Conservation (phyloP, 176 grass and related monocot genomes). For the Thinopyrum elongatum region DNA sequence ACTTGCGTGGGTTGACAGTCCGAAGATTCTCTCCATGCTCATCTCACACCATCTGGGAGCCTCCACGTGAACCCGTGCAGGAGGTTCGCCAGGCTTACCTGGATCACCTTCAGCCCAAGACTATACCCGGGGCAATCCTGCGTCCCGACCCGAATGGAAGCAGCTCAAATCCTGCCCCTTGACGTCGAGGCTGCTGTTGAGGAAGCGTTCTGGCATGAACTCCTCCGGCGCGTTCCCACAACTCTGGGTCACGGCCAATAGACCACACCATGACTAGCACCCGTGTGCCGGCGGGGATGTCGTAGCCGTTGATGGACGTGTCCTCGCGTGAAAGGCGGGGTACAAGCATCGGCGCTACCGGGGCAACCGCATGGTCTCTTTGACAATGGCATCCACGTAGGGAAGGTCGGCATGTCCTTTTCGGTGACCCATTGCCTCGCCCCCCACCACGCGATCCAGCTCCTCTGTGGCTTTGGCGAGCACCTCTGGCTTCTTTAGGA, state of each 20-base stretch:
- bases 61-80: constrained; percentile 52
- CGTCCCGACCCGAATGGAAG: constrained; percentile 46
- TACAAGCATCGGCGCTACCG: constrained; percentile 35
- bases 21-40: constrained; percentile 55
- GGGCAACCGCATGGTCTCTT: constrained; percentile 58
- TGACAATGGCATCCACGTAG: constrained; percentile 45
- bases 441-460: too few relatives aligned
- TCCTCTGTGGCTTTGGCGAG: too few relatives aligned
- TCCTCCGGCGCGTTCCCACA: constrained; percentile 36
- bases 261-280: constrained; percentile 52
- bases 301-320: constrained; percentile 29
- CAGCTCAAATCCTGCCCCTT: constrained; percentile 52
- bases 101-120: constrained; percentile 54
- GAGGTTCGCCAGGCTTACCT: constrained; percentile 44
- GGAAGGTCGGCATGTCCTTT: constrained; percentile 43
- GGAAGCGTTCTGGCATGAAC: constrained; percentile 19
- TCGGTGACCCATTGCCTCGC: too few relatives aligned
- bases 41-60: constrained; percentile 42
- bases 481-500: too few relatives aligned
- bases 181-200: constrained; percentile 32
- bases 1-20: too few relatives aligned
- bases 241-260: constrained; percentile 51
- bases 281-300: constrained; percentile 41
- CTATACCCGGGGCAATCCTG: constrained; percentile 55
- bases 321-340: constrained; percentile 38